Evolutionary conservation across 331 rosid species (phyloP).

Genomic region (Erythrophleum ivorense): DNA sequence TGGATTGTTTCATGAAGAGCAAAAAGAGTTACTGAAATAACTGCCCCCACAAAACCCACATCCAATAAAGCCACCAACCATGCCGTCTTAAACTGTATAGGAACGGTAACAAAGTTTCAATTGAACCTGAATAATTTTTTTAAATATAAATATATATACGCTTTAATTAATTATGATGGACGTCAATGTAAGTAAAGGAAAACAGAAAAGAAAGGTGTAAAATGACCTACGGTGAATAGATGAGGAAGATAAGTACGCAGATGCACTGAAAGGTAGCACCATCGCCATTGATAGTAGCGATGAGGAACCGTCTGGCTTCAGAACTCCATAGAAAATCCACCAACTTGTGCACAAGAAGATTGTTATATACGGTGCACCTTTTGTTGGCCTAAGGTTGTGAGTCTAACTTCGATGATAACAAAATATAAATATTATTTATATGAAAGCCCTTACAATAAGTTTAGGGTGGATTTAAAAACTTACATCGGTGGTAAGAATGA

Average conservation of each 20-base stretch:
- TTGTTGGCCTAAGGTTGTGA: not conserved
- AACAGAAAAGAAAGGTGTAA: too few relatives aligned
- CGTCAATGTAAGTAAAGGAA: too few relatives aligned
- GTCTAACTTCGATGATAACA: too few relatives aligned
- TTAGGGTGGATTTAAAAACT: too few relatives aligned
- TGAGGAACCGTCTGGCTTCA: conserved; percentile 53
- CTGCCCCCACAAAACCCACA: conserved; percentile 53
- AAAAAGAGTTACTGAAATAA: conserved; percentile 47
- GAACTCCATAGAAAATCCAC: conserved; percentile 64
- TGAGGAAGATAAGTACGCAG: conserved; percentile 53
- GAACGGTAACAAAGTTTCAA: not conserved
- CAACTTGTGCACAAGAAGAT: conserved; percentile 57
- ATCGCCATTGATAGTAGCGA: conserved; percentile 55
- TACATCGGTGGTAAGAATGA: too few relatives aligned
- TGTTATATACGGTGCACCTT: conserved; percentile 55
- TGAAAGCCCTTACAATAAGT: too few relatives aligned
- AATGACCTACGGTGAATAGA: conserved; percentile 62
- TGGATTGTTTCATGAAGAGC: conserved; percentile 47
- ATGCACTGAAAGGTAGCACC: conserved; percentile 50
- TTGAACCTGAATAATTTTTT: too few relatives aligned
- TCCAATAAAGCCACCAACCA: conserved; percentile 43
- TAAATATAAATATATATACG: too few relatives aligned
- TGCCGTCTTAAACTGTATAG: conserved; percentile 42
- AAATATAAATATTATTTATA: too few relatives aligned
- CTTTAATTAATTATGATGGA: too few relatives aligned